These are phyloP conservation scores for Coemansia erecta DNA, from an alignment of 192 early-diverging fungal genomes.

Conservation along the genomic window DNA sequence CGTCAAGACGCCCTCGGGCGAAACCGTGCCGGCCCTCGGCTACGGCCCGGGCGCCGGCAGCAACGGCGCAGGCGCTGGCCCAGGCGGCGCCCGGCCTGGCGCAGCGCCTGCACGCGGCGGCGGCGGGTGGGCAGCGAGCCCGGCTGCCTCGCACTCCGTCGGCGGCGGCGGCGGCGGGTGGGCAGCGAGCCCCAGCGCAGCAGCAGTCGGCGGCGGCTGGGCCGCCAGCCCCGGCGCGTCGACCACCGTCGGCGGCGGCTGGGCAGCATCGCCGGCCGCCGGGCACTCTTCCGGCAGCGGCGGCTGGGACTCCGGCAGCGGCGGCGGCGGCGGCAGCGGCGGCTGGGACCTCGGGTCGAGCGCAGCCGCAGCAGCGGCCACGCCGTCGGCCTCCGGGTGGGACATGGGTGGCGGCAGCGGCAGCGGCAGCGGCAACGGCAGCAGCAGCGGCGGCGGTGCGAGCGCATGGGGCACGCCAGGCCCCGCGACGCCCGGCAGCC, in stretches of 20 bases:
- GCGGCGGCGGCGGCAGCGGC: constrained; percentile 15
- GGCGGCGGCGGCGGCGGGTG: constrained; percentile 7
- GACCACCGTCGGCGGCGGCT: not conserved
- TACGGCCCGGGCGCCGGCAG: constrained; percentile 9
- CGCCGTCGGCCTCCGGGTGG: constrained; percentile 57
- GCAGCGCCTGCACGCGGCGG: not conserved
- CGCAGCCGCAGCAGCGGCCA: constrained; percentile 52
- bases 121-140: not conserved
- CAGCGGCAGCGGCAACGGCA: constrained; percentile 1
- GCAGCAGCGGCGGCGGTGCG: not conserved
- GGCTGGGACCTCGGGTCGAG: constrained; percentile 35
- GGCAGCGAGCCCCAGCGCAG: not conserved
- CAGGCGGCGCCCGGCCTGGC: too few species aligned
- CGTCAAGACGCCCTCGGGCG: constrained; percentile 60
- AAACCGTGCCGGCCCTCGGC: constrained; percentile 53
- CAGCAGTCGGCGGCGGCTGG: not conserved
- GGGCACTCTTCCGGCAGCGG: constrained; percentile 58
- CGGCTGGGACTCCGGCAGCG: constrained; percentile 47
- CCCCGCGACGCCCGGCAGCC: constrained; percentile 45
- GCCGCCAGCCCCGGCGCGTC: not conserved
- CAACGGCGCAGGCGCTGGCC: not conserved
- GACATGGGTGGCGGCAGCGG: constrained; percentile 39
- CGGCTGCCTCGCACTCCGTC: not conserved
- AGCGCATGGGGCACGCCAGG: constrained; percentile 43
- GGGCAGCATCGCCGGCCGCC: constrained; percentile 51